Conservation (phyloP, 2,329 filamentous ascomycete genomes). For the Talaromyces sp. region DNA sequence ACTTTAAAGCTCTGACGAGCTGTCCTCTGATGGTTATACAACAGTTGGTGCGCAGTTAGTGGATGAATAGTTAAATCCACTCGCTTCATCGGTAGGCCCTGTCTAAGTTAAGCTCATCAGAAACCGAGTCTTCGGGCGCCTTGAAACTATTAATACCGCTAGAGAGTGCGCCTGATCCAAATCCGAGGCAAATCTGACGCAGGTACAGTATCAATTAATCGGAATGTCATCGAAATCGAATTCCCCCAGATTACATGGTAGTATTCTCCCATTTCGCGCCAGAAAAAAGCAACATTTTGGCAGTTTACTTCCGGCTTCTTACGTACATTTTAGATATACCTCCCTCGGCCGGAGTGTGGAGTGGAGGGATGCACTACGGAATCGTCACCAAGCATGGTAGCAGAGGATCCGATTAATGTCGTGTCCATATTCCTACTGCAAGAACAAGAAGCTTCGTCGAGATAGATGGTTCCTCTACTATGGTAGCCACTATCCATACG, state of each 20-base stretch:
- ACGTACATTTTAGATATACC: background rate
- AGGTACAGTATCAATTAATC: background rate
- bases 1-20: background rate
- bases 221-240: background rate
- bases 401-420: background rate
- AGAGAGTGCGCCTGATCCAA: background rate
- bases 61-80: background rate
- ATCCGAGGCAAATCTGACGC: background rate
- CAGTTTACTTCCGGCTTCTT: background rate
- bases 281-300: background rate
- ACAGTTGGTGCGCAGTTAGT: background rate
- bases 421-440: background rate
- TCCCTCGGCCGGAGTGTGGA: background rate
- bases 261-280: background rate
- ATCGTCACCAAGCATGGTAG: background rate
- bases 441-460: background rate
- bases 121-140: background rate
- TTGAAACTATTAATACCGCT: background rate
- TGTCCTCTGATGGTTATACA: background rate
- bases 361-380: background rate
- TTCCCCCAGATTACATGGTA: background rate
- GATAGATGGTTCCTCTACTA: background rate
- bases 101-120: background rate
- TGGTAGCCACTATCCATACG: background rate
- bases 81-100: background rate